Evolutionary conservation across 371 early-diverging fungal species (phyloP).

Genomic region (Mucor ambiguus): DNA sequence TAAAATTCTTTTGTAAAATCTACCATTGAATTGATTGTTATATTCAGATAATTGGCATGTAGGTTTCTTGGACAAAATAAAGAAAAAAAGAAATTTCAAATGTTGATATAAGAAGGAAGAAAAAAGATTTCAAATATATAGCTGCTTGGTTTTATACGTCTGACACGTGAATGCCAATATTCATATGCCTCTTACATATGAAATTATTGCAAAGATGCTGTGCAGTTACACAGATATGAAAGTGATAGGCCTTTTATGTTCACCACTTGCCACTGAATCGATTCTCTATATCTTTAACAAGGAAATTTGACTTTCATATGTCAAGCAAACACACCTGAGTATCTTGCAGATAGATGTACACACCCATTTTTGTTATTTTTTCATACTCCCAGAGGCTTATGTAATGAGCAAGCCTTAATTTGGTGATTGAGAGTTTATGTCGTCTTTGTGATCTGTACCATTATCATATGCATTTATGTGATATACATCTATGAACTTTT

Average conservation of each 20-base stretch:
- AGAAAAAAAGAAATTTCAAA: slow-evolving; percentile 9
- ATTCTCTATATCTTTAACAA: background rate
- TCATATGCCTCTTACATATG: slow-evolving; percentile 8
- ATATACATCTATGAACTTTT: background rate
- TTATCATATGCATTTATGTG: background rate
- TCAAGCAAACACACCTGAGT: background rate
- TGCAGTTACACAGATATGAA: background rate
- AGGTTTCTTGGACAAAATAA: background rate
- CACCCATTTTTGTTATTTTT: background rate
- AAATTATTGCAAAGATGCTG: background rate
- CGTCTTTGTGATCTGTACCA: background rate
- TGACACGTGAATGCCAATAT: slow-evolving; percentile 22
- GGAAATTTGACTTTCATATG: background rate
- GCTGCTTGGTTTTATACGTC: slow-evolving; percentile 7
- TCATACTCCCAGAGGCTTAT: background rate
- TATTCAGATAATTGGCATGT: background rate
- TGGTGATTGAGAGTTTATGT: background rate
- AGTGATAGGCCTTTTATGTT: background rate
- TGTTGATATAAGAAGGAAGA: slow-evolving; percentile 13
- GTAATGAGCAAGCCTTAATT: background rate
- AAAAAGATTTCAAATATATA: slow-evolving; percentile 11
- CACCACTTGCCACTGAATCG: background rate
- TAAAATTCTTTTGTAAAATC: slow-evolving; percentile 7
- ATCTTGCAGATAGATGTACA: background rate
- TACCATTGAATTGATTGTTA: slow-evolving; percentile 8